Conservation (phyloP, 306 rosid species). For the Dalbergia cochinchinensis region DNA sequence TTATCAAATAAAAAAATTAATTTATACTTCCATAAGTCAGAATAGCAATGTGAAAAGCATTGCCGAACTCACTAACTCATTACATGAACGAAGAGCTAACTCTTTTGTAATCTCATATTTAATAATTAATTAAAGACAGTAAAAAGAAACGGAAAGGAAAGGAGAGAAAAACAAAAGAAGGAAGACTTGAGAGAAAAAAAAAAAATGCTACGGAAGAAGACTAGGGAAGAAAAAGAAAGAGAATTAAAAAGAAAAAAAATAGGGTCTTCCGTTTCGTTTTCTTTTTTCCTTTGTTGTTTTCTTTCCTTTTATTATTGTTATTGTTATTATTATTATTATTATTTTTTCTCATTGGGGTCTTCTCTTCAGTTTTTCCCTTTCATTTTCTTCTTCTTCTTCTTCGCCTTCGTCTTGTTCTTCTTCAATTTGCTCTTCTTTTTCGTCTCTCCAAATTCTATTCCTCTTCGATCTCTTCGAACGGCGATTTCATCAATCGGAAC, state of each 20-base stretch:
- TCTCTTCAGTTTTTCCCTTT: neutral
- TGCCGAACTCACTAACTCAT: too few species aligned
- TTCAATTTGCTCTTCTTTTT: neutral
- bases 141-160: neutral
- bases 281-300: neutral
- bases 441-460: neutral
- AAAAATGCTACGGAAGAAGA: too few species aligned
- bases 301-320: too few species aligned
- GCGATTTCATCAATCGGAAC: constrained; percentile 2
- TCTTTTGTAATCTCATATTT: too few species aligned
- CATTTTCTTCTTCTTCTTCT: neutral
- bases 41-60: too few species aligned
- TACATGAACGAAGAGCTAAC: too few species aligned
- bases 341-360: neutral
- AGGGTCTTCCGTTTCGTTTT: constrained; percentile 20
- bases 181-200: neutral
- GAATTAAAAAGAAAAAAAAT: neutral
- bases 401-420: neutral
- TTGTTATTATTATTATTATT: too few species aligned
- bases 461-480: constrained; percentile 14
- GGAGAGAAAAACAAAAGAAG: neutral
- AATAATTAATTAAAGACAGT: too few species aligned
- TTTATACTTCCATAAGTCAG: too few species aligned
- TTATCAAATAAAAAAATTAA: too few species aligned
- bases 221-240: neutral